Evolutionary conservation across 225 moss, liverwort and hornwort species (phyloP).

Genomic region (Anthoceros angustus): DNA sequence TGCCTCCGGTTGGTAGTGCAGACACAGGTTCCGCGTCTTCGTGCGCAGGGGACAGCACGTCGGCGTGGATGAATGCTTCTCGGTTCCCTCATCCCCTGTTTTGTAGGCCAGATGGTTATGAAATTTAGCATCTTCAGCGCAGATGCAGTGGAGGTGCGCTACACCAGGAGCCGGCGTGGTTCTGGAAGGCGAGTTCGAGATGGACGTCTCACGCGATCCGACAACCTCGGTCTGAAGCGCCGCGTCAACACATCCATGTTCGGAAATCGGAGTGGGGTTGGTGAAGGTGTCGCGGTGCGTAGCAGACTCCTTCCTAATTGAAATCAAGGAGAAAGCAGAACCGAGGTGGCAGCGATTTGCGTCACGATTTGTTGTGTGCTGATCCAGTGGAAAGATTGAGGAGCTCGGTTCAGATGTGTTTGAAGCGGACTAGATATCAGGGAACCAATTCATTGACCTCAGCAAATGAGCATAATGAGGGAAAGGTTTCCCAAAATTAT

Average conservation of each 20-base stretch:
- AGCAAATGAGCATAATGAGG: not conserved
- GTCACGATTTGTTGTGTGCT: no score
- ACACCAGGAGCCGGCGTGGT: conserved; percentile 11
- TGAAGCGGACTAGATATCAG: not conserved
- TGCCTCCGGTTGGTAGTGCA: not conserved
- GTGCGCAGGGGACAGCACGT: conserved; percentile 10
- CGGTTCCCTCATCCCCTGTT: not conserved
- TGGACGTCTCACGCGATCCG: not conserved
- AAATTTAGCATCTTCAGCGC: not conserved
- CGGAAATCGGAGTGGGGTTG: no score
- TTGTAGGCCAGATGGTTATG: not conserved
- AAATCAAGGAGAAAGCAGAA: no score
- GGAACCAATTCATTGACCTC: not conserved
- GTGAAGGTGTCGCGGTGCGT: no score
- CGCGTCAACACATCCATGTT: conserved; percentile 7
- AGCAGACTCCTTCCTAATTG: no score
- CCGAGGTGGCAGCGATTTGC: no score
- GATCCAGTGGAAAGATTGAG: not conserved
- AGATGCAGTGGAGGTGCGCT: not conserved
- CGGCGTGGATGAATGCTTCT: conserved; percentile 9
- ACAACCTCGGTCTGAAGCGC: not conserved
- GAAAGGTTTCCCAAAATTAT: no score
- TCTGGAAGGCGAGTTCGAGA: not conserved
- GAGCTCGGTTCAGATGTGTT: not conserved
- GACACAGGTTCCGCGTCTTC: not conserved